Base-by-base conservation (phyloP, 768 basidiomycete genomes). In the Mycena pura region DNA sequence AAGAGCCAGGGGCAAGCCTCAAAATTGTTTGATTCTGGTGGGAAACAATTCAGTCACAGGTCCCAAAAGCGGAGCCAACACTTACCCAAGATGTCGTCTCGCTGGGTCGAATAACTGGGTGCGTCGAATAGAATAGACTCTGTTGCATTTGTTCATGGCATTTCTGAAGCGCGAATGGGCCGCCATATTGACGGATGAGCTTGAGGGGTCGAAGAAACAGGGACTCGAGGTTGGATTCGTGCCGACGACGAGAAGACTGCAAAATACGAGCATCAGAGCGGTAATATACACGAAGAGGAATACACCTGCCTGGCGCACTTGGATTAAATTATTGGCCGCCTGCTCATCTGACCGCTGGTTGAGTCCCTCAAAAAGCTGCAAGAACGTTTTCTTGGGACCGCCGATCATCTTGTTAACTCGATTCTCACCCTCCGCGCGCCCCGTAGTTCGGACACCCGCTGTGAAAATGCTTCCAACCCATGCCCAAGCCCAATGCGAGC, bases 381-480 rank as follows among this genome's bases (percentile, higher is more conserved):
- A 25, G 0, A 62, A 36, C 1, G 39, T 9, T 24, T 55, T 62
- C 46, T 63, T 63, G 1, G 62, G 62, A 2, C 62, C 62, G 2
- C 56, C 50, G 22, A 63, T 57, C 1, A 28, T 5, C 27, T 63
- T 63, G 50, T 55, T 58, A 14, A 63, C 40, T 2, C 36, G 31
- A 27, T 63, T 63, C 29, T 63, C 62, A 1, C 24, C 13, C 24
- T 63, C 62, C 1, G 49, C 50, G 1, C 50, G 32, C 5, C 62
- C 62, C 2, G 46, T 46, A 7, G 62, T 63, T 8, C 55, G 34
- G 2, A 63, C 39, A 10, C 62, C 62, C 2, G 63, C 63, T 5
- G 63, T 60, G 47, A 60, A 65, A 11, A 44, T 46, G 5, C 15
- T 34, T 4, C 63, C 25, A 1, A 60, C 36, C 53, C 59, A 60